These are phyloP conservation scores for Suillus placidus DNA, from an alignment of 768 basidiomycete species.

Conservation along the genomic window DNA sequence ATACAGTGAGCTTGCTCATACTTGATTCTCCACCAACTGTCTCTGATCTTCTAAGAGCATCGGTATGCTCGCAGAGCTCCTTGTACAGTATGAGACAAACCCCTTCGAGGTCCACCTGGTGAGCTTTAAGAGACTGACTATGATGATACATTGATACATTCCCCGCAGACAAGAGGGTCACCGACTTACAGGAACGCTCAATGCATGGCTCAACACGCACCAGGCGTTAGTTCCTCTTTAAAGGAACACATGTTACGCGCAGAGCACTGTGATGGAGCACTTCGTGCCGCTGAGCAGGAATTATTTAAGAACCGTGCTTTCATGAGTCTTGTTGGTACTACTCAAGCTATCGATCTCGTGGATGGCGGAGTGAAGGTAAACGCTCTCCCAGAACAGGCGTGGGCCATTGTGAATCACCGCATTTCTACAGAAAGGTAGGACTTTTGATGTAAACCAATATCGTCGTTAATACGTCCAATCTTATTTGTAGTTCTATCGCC, in stretches of 20 bases:
- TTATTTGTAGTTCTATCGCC: conserved; percentile 36
- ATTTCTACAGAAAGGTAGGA: conserved; percentile 61
- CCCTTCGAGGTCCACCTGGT: conserved; percentile 59
- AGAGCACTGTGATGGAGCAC: conserved; percentile 19
- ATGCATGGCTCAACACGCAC: conserved; percentile 67
- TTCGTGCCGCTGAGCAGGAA: conserved; percentile 10
- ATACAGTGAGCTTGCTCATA: conserved; percentile 53
- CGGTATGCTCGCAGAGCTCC: conserved; percentile 72
- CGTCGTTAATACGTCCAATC: neutral
- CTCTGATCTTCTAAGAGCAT: conserved; percentile 54
- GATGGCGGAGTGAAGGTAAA: conserved; percentile 74
- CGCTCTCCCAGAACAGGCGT: conserved; percentile 76
- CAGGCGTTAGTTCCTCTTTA: conserved; percentile 50
- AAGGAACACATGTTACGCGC: conserved; percentile 46
- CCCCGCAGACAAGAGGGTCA: conserved; percentile 52
- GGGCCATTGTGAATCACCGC: conserved; percentile 73
- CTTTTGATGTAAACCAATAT: neutral
- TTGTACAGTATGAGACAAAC: conserved; percentile 69
- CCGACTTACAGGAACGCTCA: conserved; percentile 63
- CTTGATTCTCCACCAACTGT: conserved; percentile 4
- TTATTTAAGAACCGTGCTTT: conserved; percentile 17
- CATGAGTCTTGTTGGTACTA: conserved; percentile 61
- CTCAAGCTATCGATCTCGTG: conserved; percentile 77
- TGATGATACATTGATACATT: neutral
- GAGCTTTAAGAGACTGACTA: conserved; percentile 25